Base-by-base conservation (phyloP, 2,329 filamentous ascomycete species). In the Fusarium robinianum region DNA sequence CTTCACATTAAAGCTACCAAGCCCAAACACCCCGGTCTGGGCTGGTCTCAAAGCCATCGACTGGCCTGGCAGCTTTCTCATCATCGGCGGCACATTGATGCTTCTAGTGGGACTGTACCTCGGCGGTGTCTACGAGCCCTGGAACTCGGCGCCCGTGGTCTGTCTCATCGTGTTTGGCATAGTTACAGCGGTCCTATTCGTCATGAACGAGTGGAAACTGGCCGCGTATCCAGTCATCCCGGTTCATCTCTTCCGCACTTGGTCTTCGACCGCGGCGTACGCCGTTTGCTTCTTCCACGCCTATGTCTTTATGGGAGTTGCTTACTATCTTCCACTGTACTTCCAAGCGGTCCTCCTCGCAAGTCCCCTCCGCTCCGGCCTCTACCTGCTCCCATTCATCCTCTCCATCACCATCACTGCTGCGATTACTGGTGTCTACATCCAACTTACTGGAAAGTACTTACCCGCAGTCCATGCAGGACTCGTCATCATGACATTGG, bases 311-410 rank as follows among this genome's bases (percentile, higher is more conserved):
- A 84, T 87, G 26, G 80, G 77, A 0, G 75, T 75, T 2, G 79
- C 82, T 35, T 90, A 88, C 66, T 90, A 87, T 58, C 71, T 90
- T 17, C 87, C 87, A 0, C 73, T 90, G 0, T 90, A 85, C 66
- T 84, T 88, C 40, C 87, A 91, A 62, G 77, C 82, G 3, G 85
- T 84, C 1, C 75, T 84, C 3, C 75, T 76, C 36, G 80, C 79
- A 2, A 75, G 75, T 1, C 81, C 84, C 0, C 68, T 87, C 22
- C 71, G 72, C n/a, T 87, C 81, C 0, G 78, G 78, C 4, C 62
- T 85, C 1, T 75, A 85, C 9, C 72, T 87, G 3, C 71, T 89
- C 0, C 84, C 86, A 0, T 77, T 84, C 26, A 80, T 79, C 15
- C 58, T 78, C 10, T 65, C 71, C n/a, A 67, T 75, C 11, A 73